Percentiles rank a stretch among this genome's conserved stretches.
Conservation (phyloP, 352 stramenopile species). For the Phytophthora nicotianae region DNA sequence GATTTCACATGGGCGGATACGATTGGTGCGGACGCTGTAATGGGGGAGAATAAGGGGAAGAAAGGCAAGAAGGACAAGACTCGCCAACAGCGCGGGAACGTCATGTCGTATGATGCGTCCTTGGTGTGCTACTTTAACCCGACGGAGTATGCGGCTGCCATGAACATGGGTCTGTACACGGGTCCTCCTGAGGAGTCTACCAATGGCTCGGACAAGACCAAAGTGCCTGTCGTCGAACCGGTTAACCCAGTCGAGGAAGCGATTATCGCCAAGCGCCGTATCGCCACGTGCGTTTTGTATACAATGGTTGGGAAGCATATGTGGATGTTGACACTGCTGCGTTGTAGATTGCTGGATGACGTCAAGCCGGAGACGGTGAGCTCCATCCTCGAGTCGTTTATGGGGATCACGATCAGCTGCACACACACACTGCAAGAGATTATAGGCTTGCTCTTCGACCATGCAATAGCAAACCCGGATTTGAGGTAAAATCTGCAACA, state of each 20-base stretch:
- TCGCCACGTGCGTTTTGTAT: constrained; percentile 49
- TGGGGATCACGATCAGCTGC: constrained; percentile 70
- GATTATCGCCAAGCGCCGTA: constrained; percentile 52
- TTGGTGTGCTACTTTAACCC: constrained; percentile 83
- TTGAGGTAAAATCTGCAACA: constrained; percentile 46
- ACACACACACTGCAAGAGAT: constrained; percentile 76
- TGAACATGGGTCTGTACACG: constrained; percentile 66
- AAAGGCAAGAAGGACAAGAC: constrained; percentile 60
- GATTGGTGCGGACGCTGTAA: constrained; percentile 52
- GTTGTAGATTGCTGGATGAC: constrained; percentile 62
- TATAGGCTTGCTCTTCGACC: constrained; percentile 72
- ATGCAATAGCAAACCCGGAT: constrained; percentile 63
- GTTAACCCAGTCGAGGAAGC: constrained; percentile 74
- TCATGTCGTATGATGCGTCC: constrained; percentile 75
- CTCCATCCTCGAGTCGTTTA: constrained; percentile 56
- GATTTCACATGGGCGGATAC: constrained; percentile 70
- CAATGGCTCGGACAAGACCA: constrained; percentile 25
- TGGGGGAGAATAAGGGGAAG: constrained; percentile 55
- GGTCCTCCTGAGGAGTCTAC: constrained; percentile 32
- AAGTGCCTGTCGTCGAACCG: constrained; percentile 16
- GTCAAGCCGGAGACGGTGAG: constrained; percentile 46
- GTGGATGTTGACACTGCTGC: constrained; percentile 1
- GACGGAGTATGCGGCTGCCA: constrained; percentile 69
- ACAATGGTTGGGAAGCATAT: background rate
- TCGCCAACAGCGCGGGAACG: constrained; percentile 26